These are phyloP conservation scores for Suillus tomentosus DNA, from an alignment of 768 basidiomycete species.

Conservation along the genomic window DNA sequence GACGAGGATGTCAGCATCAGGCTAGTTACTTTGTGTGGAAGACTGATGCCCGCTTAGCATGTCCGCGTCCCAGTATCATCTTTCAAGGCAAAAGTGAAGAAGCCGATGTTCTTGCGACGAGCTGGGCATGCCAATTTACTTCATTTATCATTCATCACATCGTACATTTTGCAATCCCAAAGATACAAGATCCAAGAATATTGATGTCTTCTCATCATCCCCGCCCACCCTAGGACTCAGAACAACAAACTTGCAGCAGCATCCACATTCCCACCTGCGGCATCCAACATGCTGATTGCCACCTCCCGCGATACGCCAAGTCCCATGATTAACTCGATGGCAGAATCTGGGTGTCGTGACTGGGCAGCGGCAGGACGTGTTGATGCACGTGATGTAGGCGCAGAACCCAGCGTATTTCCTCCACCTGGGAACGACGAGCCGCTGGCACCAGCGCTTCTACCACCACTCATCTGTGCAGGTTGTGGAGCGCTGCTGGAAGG, in stretches of 20 bases:
- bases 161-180: not conserved
- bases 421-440: constrained; percentile 48
- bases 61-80: too few relatives aligned
- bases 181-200: not conserved
- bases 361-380: constrained; percentile 20
- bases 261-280: constrained; percentile 85
- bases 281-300: constrained; percentile 75
- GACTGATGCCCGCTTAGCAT: too few relatives aligned
- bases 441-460: constrained; percentile 13
- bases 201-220: not conserved
- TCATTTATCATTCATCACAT: not conserved
- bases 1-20: too few relatives aligned
- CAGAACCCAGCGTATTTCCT: constrained; percentile 59
- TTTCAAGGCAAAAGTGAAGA: too few relatives aligned
- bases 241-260: constrained; percentile 89
- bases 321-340: constrained; percentile 66
- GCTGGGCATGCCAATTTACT: too few relatives aligned
- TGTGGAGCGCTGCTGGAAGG: constrained; percentile 12
- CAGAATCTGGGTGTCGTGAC: constrained; percentile 53
- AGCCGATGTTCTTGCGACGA: too few relatives aligned
- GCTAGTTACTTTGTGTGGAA: too few relatives aligned
- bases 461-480: constrained; percentile 19
- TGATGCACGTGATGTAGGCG: constrained; percentile 37
- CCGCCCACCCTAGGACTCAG: constrained; percentile 26
- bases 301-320: constrained; percentile 78